These are phyloP conservation scores for Paecilomyces formosus DNA, from an alignment of 2,329 filamentous ascomycete genomes.

Conservation along the genomic window DNA sequence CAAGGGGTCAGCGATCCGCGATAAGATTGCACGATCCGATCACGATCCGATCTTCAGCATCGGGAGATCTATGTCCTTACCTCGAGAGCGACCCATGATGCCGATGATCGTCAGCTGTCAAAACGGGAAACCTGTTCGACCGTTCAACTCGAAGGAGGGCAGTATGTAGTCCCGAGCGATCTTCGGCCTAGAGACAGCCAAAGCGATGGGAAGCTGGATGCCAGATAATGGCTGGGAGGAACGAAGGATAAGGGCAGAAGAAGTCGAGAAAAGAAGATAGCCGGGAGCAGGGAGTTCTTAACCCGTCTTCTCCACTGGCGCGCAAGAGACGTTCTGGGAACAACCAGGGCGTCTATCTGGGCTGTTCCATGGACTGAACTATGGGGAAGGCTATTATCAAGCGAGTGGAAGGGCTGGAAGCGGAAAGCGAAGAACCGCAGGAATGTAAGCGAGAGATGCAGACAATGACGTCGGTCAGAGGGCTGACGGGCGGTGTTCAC, in stretches of 20 bases:
- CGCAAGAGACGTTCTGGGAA: background rate
- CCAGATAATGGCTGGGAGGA: background rate
- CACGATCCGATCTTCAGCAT: slow-evolving; percentile 3
- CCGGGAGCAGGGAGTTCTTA: background rate
- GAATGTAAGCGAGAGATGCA: background rate
- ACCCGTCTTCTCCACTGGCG: background rate
- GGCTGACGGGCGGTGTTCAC: slow-evolving; percentile 1
- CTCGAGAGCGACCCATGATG: slow-evolving; percentile 32
- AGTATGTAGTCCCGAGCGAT: slow-evolving; percentile 1
- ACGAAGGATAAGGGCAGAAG: background rate
- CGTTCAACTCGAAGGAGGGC: background rate
- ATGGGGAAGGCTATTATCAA: background rate
- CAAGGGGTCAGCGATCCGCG: slow-evolving; percentile 25
- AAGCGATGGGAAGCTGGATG: background rate
- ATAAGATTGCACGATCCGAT: slow-evolving; percentile 2
- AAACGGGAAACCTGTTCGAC: background rate
- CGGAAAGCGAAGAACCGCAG: background rate
- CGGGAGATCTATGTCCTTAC: slow-evolving; percentile 23
- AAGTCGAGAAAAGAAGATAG: background rate
- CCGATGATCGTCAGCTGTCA: background rate
- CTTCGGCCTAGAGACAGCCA: background rate
- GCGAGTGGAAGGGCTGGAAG: background rate
- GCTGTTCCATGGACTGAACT: background rate
- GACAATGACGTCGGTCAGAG: background rate
- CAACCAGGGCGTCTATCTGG: background rate